phyloP scores from a whole-genome alignment of 1,139 yeast species.

The Yamadazyma sp. region DNA sequence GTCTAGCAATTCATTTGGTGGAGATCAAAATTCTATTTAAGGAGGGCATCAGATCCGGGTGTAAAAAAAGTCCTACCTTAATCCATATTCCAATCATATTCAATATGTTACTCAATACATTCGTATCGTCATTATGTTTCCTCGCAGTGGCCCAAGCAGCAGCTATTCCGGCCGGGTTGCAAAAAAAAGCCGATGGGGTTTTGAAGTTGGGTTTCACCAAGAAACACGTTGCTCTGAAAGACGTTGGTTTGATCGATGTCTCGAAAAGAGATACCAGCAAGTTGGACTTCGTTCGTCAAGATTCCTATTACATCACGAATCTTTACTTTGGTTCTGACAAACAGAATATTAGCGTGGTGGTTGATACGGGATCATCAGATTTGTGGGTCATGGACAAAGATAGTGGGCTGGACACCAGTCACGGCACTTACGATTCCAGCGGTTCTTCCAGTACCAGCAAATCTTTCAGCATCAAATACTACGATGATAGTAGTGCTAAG shows the following conservation, averaged over 20 bases:
- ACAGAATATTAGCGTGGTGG: constrained; percentile 18
- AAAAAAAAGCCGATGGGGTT: too few relatives aligned
- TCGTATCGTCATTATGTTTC: not conserved
- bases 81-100: too few relatives aligned
- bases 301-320: not conserved
- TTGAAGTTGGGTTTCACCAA: not conserved
- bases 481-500: constrained; percentile 57
- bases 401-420: not conserved
- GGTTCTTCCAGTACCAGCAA: constrained; percentile 25
- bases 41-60: too few relatives aligned
- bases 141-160: not conserved
- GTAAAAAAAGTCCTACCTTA: too few relatives aligned
- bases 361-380: constrained; percentile 34
- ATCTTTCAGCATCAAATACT: constrained; percentile 48
- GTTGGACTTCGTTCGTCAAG: not conserved
- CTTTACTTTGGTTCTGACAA: constrained; percentile 8
- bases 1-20: too few relatives aligned
- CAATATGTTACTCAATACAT: not conserved
- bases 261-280: not conserved
- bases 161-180: not conserved
- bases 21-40: too few relatives aligned
- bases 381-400: constrained; percentile 21
- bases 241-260: too few relatives aligned
- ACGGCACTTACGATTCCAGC: constrained; percentile 7
- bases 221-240: not conserved